These are phyloP conservation scores for Solanum ahanhuiri DNA, from an alignment of 257 asterid species.

Conservation along the genomic window DNA sequence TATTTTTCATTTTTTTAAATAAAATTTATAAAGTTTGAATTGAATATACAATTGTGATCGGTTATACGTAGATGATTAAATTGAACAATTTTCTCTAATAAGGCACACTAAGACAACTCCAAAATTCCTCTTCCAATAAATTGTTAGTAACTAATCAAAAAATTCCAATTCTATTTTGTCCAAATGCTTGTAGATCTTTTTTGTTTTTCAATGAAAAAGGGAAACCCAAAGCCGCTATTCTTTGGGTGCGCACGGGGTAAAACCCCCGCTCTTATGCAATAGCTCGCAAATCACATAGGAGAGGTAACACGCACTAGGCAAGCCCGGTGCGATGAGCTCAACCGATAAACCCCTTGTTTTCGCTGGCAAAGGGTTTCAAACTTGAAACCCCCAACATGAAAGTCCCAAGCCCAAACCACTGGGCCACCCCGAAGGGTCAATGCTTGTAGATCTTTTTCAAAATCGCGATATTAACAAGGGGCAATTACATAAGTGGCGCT, in stretches of 20 bases:
- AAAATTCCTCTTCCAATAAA: background rate
- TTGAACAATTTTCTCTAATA: background rate
- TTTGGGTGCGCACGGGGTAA: accelerated
- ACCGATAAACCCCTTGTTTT: accelerated
- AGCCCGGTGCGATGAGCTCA: background rate
- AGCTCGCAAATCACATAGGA: background rate
- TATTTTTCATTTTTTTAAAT: background rate
- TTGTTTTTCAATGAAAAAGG: accelerated
- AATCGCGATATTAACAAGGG: background rate
- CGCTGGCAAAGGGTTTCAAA: background rate
- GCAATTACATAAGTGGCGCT: background rate
- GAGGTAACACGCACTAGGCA: background rate
- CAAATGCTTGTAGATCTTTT: background rate
- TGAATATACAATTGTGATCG: background rate
- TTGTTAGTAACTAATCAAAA: background rate
- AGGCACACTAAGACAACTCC: background rate
- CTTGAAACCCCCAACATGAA: accelerated
- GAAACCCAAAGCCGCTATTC: accelerated
- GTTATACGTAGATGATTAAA: background rate
- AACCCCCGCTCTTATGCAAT: accelerated
- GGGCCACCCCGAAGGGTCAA: background rate
- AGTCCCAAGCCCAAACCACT: background rate
- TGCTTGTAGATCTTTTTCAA: background rate
- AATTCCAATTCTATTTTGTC: background rate
- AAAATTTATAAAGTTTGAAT: background rate